Percentiles rank a stretch among this genome's conserved stretches.
Evolutionary conservation across 768 basidiomycete genomes (phyloP).

Genomic region (Phaffia australis): DNA sequence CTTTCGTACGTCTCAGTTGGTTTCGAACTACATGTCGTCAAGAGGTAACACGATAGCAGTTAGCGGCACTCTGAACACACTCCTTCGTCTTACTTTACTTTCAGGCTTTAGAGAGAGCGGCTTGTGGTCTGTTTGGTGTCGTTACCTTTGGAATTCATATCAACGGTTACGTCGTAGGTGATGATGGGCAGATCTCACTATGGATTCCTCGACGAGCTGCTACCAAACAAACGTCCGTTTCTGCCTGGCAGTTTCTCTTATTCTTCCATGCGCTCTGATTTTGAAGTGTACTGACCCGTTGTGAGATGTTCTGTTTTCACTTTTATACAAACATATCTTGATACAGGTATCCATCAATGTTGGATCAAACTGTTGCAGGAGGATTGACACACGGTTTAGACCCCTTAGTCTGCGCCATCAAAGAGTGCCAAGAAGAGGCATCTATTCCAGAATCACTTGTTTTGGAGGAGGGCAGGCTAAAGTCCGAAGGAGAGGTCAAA

Average conservation of each 20-base stretch:
- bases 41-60: too few relatives aligned
- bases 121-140: slow-evolving; percentile 77
- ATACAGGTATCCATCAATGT: slow-evolving; percentile 18
- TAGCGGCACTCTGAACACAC: background rate
- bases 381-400: slow-evolving; percentile 23
- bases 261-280: background rate
- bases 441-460: slow-evolving; percentile 23
- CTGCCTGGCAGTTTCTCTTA: background rate
- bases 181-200: slow-evolving; percentile 44
- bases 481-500: slow-evolving; percentile 9
- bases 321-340: too few relatives aligned
- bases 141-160: slow-evolving; percentile 89
- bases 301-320: background rate
- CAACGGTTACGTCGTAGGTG: slow-evolving; percentile 41
- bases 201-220: slow-evolving; percentile 80
- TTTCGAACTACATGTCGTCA: too few relatives aligned
- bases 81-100: background rate
- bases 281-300: background rate
- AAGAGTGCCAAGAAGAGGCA: slow-evolving; percentile 25
- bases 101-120: slow-evolving; percentile 40
- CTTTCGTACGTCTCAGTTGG: slow-evolving; percentile 46
- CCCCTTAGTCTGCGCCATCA: slow-evolving; percentile 17
- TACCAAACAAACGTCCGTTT: slow-evolving; percentile 73
- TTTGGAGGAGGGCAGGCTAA: slow-evolving; percentile 7
- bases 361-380: slow-evolving; percentile 26